phyloP scores from a whole-genome alignment of 2,329 filamentous ascomycete genomes.

The Claviceps citrina region DNA sequence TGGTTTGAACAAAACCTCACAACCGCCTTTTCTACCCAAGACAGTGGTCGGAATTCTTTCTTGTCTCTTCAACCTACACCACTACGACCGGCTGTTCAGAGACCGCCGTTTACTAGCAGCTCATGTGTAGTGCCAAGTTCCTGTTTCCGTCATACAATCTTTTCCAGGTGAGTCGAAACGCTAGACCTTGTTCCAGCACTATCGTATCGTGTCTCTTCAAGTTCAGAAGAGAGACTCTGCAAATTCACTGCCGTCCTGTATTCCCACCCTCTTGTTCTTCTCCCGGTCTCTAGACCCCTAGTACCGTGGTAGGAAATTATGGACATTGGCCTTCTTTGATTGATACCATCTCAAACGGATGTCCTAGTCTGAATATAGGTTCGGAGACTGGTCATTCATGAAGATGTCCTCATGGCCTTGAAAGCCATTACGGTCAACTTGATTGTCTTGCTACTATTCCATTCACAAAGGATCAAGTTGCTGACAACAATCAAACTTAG shows the following conservation, averaged over 20 bases:
- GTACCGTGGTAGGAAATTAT: slow-evolving; percentile 12
- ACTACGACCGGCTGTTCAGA: slow-evolving; percentile 9
- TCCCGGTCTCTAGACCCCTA: slow-evolving; percentile 1
- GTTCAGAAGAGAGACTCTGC: neutral
- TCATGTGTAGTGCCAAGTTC: slow-evolving; percentile 46
- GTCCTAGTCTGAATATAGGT: too few species aligned
- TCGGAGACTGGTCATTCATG: neutral
- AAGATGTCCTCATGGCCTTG: neutral
- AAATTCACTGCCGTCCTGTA: neutral
- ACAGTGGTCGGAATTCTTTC: slow-evolving; percentile 24
- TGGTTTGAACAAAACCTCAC: slow-evolving; percentile 19
- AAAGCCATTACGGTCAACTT: neutral
- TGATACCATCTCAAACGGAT: neutral
- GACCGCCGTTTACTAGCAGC: slow-evolving; percentile 20
- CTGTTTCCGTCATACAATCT: slow-evolving; percentile 40
- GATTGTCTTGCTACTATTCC: neutral
- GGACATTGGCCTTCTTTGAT: neutral
- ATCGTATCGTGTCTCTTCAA: neutral
- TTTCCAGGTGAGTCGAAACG: slow-evolving; percentile 39
- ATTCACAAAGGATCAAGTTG: neutral
- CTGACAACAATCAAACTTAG: slow-evolving; percentile 16
- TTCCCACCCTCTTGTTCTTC: neutral
- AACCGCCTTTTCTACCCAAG: slow-evolving; percentile 21
- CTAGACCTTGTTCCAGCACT: slow-evolving; percentile 18
- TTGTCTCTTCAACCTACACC: slow-evolving; percentile 20